Percentiles rank a stretch among this genome's conserved stretches.
Evolutionary conservation across 305 asterid species (phyloP).

Genomic region (Ajuga reptans): DNA sequence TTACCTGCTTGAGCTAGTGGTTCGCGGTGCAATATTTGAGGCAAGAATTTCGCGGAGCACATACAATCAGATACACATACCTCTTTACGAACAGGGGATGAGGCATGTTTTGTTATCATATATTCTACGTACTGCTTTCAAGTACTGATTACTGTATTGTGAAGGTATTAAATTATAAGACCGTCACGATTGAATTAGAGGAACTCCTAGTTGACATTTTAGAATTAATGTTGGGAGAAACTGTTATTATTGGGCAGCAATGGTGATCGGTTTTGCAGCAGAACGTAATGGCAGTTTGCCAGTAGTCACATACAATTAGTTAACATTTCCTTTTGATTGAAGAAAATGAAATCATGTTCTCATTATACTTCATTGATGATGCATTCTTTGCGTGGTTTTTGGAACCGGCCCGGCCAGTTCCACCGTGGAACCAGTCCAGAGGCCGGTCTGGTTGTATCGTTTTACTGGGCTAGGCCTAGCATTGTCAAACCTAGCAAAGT

Average conservation of each 20-base stretch:
- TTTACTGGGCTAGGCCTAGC: no score
- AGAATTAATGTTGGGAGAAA: neutral
- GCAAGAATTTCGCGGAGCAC: conserved; percentile 3
- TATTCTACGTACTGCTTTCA: neutral
- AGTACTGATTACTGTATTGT: neutral
- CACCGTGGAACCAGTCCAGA: no score
- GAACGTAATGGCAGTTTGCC: neutral
- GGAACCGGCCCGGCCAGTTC: no score
- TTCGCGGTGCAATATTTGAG: neutral
- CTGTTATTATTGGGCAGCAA: conserved; percentile 9
- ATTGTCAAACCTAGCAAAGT: no score
- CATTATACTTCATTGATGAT: neutral
- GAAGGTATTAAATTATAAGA: neutral
- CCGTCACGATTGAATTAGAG: neutral
- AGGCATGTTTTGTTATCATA: neutral
- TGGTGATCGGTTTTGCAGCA: conserved; percentile 1
- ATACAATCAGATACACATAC: neutral
- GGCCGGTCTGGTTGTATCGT: no score
- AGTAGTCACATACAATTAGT: neutral
- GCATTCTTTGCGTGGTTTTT: no score
- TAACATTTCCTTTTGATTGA: neutral
- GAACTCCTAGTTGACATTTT: neutral
- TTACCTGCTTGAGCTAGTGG: conserved; percentile 56
- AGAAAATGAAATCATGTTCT: neutral
- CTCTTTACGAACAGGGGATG: neutral